These are phyloP conservation scores for Saitozyma sp. DNA, from an alignment of 768 basidiomycete genomes.

Conservation along the genomic window DNA sequence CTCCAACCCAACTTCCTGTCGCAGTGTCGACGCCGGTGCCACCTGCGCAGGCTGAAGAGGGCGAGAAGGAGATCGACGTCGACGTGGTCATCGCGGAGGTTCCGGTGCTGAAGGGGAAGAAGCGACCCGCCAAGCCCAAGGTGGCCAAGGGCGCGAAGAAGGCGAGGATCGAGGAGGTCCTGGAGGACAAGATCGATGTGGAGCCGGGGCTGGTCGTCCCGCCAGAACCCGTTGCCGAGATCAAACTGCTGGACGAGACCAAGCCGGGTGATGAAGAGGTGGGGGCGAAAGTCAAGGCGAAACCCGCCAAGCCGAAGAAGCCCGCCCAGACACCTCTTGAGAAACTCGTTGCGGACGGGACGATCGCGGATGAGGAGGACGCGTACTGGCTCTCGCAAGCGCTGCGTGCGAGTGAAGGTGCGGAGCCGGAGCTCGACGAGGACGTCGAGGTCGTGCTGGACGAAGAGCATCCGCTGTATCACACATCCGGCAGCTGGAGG, in stretches of 20 bases:
- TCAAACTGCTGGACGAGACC: constrained; percentile 6
- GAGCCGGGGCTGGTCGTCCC: neutral
- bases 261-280: constrained; percentile 7
- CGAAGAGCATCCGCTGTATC: constrained; percentile 55
- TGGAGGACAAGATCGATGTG: neutral
- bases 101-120: constrained; percentile 11
- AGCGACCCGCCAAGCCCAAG: constrained; percentile 30
- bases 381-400: constrained; percentile 63
- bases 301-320: constrained; percentile 27
- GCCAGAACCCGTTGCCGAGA: constrained; percentile 18
- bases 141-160: constrained; percentile 31
- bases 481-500: constrained; percentile 80
- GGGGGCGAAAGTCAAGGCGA: constrained; percentile 5
- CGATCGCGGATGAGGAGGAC: constrained; percentile 87
- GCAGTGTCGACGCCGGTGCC: neutral
- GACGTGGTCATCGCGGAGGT: neutral
- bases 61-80: constrained; percentile 1
- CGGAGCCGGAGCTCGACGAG: constrained; percentile 17
- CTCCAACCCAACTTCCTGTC: constrained; percentile 7
- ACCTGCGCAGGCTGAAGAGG: neutral
- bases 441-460: constrained; percentile 29
- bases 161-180: constrained; percentile 22
- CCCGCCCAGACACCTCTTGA: constrained; percentile 20
- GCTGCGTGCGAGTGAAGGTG: constrained; percentile 35
- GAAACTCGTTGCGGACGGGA: constrained; percentile 57